phyloP scores from a whole-genome alignment of 75 land plant species.

The Larix kaempferi region DNA sequence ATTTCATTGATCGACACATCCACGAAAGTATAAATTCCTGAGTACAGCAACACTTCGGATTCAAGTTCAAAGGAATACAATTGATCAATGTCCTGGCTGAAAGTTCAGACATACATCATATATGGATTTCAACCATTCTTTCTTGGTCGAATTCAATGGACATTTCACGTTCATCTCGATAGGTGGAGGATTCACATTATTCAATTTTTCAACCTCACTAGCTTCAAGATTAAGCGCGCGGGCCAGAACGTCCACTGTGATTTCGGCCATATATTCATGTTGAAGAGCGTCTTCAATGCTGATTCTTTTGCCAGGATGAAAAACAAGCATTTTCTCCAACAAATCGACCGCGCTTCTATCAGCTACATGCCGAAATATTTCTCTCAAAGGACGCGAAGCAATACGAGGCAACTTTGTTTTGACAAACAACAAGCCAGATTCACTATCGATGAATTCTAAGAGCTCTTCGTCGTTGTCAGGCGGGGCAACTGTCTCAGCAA shows the following conservation, averaged over 20 bases:
- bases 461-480: too few relatives aligned
- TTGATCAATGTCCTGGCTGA: too few relatives aligned
- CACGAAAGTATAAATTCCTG: too few relatives aligned
- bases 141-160: too few relatives aligned
- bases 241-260: background rate
- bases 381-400: background rate
- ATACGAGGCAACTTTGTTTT: background rate
- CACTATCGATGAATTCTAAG: too few relatives aligned
- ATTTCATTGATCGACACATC: too few relatives aligned
- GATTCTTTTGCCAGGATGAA: slow-evolving; percentile 25
- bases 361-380: background rate
- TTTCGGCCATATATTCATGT: slow-evolving; percentile 23
- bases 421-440: too few relatives aligned
- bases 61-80: too few relatives aligned
- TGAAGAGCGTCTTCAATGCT: slow-evolving; percentile 29
- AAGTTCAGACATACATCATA: too few relatives aligned
- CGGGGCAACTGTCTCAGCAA: too few relatives aligned
- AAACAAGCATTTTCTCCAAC: slow-evolving; percentile 30
- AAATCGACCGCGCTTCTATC: slow-evolving; percentile 18
- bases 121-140: too few relatives aligned
- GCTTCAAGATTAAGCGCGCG: background rate
- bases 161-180: background rate
- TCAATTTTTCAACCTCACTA: background rate
- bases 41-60: too few relatives aligned
- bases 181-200: background rate